Evolutionary conservation across 345 rosid species (phyloP).

Genomic region (Bretschneidera sinensis): DNA sequence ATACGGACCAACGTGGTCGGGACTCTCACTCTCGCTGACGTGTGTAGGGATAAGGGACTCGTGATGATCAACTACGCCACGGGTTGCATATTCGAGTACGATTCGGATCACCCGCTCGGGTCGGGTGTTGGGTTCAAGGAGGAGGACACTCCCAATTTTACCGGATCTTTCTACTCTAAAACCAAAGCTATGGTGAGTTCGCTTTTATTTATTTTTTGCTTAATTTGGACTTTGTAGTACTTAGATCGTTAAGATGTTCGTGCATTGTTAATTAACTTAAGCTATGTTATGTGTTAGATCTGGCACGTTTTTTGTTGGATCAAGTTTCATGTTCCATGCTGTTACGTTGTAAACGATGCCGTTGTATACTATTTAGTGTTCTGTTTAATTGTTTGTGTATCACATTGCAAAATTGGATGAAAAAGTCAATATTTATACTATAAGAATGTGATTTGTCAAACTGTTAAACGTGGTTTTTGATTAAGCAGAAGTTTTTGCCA

Average conservation of each 20-base stretch:
- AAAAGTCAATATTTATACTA: no score
- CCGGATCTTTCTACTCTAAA: slow-evolving; percentile 86
- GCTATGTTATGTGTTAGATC: background rate
- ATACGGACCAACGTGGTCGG: slow-evolving; percentile 82
- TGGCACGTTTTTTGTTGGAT: background rate
- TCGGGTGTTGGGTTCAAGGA: slow-evolving; percentile 90
- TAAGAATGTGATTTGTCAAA: no score
- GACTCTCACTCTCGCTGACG: slow-evolving; percentile 79
- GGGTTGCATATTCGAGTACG: slow-evolving; percentile 91
- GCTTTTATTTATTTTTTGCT: background rate
- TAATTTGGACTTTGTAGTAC: no score
- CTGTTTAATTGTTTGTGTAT: no score
- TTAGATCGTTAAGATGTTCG: no score
- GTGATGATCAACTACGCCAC: slow-evolving; percentile 77
- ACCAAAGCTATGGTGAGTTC: slow-evolving; percentile 87
- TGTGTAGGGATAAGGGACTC: slow-evolving; percentile 68
- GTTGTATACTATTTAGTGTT: no score
- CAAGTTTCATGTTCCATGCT: no score
- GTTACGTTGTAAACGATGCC: no score
- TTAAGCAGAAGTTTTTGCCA: no score
- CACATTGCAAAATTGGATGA: no score
- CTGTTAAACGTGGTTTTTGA: no score
- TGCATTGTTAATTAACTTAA: no score
- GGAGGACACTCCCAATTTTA: slow-evolving; percentile 81
- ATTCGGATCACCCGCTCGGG: slow-evolving; percentile 54